These are phyloP conservation scores for Malania oleifera DNA, from an alignment of 164 flowering plant species.

Conservation along the genomic window DNA sequence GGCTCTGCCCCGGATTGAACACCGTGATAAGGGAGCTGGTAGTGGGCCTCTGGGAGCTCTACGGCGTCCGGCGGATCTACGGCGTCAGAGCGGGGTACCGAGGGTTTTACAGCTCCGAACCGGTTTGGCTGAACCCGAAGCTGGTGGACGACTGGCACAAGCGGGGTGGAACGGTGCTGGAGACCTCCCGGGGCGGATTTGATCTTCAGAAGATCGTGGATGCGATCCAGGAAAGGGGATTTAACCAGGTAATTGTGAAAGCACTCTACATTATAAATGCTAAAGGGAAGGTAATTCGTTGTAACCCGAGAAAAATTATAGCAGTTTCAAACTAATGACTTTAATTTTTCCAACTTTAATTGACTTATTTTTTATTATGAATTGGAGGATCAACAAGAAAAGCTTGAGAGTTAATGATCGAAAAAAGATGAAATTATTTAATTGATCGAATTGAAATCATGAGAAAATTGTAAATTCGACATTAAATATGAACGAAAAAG, in stretches of 20 bases:
- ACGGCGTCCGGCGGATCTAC: conserved; percentile 57
- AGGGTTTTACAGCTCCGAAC: conserved; percentile 59
- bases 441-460: too few relatives aligned
- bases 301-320: not conserved
- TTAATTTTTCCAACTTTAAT: too few relatives aligned
- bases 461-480: too few relatives aligned
- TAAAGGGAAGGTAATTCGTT: not conserved
- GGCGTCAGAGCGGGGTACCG: conserved; percentile 72
- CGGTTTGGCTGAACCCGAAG: conserved; percentile 44
- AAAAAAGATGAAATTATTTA: too few relatives aligned
- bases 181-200: conserved; percentile 80
- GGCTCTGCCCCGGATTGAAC: conserved; percentile 83
- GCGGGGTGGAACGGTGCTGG: conserved; percentile 64
- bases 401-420: too few relatives aligned
- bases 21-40: conserved; percentile 81
- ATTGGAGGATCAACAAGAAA: too few relatives aligned
- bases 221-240: conserved; percentile 48
- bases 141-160: conserved; percentile 64
- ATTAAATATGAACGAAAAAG: too few relatives aligned
- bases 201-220: conserved; percentile 65
- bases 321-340: not conserved
- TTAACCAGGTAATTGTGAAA: conserved; percentile 90
- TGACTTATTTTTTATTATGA: too few relatives aligned
- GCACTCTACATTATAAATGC: too few relatives aligned
- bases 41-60: conserved; percentile 68